Conservation (phyloP, 1,139 yeast genomes). For the Pichia sp. region DNA sequence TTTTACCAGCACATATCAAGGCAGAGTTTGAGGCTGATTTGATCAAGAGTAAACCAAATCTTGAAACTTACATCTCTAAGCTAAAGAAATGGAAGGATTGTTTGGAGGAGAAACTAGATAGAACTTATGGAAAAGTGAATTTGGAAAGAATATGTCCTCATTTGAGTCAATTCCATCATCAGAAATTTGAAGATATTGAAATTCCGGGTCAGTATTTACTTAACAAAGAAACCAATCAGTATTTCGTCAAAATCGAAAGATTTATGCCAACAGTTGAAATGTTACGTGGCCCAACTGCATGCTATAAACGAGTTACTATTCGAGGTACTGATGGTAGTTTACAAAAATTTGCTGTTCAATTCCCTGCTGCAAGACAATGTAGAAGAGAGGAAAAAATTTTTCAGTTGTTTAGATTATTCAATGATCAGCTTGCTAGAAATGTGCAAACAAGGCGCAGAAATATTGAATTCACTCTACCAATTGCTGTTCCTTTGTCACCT, state of each 20-base stretch:
- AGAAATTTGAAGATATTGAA: slow-evolving; percentile 94
- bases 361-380: slow-evolving; percentile 96
- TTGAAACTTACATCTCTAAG: slow-evolving; percentile 78
- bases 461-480: slow-evolving; percentile 79
- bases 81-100: slow-evolving; percentile 90
- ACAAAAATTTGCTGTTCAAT: slow-evolving; percentile 92
- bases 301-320: slow-evolving; percentile 81
- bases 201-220: slow-evolving; percentile 92
- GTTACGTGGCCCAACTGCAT: slow-evolving; percentile 87
- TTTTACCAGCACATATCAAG: slow-evolving; percentile 81
- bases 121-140: slow-evolving; percentile 68
- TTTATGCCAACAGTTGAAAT: slow-evolving; percentile 85
- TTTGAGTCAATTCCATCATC: slow-evolving; percentile 94
- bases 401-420: slow-evolving; percentile 83
- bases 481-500: slow-evolving; percentile 91
- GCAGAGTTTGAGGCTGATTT: slow-evolving; percentile 91
- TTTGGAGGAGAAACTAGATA: slow-evolving; percentile 82
- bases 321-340: slow-evolving; percentile 91
- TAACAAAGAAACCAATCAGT: slow-evolving; percentile 71
- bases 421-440: slow-evolving; percentile 69
- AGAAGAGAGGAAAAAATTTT: slow-evolving; percentile 93
- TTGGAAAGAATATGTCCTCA: slow-evolving; percentile 92
- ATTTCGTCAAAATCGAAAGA: slow-evolving; percentile 87
- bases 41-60: slow-evolving; percentile 78
- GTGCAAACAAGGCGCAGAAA: slow-evolving; percentile 85